phyloP scores from a whole-genome alignment of 345 rosid species.

The Melaleuca alternifolia region DNA sequence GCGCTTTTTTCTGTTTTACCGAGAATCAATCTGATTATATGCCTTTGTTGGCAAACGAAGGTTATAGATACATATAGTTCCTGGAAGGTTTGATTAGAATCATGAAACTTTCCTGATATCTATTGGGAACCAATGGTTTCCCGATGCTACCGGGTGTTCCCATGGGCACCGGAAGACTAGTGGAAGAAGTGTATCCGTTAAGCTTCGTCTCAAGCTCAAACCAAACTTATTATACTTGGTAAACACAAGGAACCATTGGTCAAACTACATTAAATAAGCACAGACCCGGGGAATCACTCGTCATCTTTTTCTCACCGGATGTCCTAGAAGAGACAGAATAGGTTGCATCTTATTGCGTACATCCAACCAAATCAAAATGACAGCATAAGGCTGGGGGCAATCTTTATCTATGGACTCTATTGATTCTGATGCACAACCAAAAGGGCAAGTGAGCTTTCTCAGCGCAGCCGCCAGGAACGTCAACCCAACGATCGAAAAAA shows the following conservation, averaged over 20 bases:
- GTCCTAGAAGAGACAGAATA: background rate
- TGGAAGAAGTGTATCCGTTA: background rate
- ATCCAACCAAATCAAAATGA: background rate
- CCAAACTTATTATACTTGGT: background rate
- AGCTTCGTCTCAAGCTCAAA: background rate
- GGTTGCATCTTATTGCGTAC: background rate
- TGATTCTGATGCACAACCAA: background rate
- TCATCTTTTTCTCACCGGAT: background rate
- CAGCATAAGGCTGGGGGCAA: background rate
- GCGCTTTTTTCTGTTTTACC: background rate
- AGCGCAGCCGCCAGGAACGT: background rate
- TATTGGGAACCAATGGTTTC: background rate
- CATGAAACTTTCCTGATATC: background rate
- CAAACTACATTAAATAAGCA: background rate
- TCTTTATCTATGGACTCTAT: background rate
- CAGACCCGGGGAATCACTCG: background rate
- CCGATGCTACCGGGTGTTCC: background rate
- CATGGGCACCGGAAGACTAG: background rate
- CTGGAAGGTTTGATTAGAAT: background rate
- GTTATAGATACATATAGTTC: background rate
- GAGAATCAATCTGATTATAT: background rate
- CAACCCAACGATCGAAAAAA: background rate
- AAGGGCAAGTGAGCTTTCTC: background rate
- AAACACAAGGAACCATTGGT: background rate
- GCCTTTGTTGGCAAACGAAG: background rate